Evolutionary conservation across 2,329 filamentous ascomycete genomes (phyloP).

Genomic region (Microsporum ferrugineum): DNA sequence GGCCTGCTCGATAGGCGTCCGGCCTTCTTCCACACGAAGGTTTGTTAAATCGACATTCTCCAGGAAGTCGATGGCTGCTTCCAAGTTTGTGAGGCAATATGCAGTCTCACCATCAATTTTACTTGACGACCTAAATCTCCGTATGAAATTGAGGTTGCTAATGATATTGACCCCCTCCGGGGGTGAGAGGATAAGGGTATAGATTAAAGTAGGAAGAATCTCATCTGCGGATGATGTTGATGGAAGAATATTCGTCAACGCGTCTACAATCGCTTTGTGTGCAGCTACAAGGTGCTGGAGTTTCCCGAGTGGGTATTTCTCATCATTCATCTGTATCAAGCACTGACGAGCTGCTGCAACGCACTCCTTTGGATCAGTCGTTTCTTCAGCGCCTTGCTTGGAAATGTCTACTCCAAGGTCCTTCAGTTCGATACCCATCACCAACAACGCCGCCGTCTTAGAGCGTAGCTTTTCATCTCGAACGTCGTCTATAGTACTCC

Average conservation of each 20-base stretch:
- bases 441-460: slow-evolving; percentile 74
- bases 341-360: slow-evolving; percentile 60
- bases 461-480: slow-evolving; percentile 90
- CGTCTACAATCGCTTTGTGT: slow-evolving; percentile 91
- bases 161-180: slow-evolving; percentile 78
- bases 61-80: slow-evolving; percentile 86
- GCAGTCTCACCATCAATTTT: slow-evolving; percentile 90
- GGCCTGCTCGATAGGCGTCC: not conserved
- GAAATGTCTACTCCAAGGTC: slow-evolving; percentile 73
- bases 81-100: slow-evolving; percentile 91
- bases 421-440: slow-evolving; percentile 82
- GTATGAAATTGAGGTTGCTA: slow-evolving; percentile 91
- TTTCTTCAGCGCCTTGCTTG: slow-evolving; percentile 44
- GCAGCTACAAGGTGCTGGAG: slow-evolving; percentile 76
- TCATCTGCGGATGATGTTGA: slow-evolving; percentile 87
- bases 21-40: slow-evolving; percentile 61
- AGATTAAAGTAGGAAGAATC: slow-evolving; percentile 93
- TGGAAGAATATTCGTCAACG: slow-evolving; percentile 53
- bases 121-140: slow-evolving; percentile 72
- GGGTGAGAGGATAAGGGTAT: slow-evolving; percentile 81
- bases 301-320: slow-evolving; percentile 81
- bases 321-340: slow-evolving; percentile 70
- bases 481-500: slow-evolving; percentile 84
- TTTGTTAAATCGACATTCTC: slow-evolving; percentile 91
- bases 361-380: slow-evolving; percentile 59